These are phyloP conservation scores for Recurvomyces mirabilis DNA, from an alignment of 495 filamentous ascomycete genomes.

Conservation along the genomic window DNA sequence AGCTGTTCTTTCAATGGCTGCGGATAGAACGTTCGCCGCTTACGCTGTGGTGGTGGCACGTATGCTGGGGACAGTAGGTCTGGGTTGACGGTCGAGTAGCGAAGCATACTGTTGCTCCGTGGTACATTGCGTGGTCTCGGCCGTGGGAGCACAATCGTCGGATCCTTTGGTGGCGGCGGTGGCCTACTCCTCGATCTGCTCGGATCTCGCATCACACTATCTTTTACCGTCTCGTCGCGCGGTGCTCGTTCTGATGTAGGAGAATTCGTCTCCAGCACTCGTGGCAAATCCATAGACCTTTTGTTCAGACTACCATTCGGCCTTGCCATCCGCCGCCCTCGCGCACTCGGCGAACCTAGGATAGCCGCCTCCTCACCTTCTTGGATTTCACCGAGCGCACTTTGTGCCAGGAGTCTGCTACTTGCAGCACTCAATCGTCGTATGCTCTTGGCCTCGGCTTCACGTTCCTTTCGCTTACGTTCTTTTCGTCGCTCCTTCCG, in stretches of 20 bases:
- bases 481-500: constrained; percentile 77
- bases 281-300: constrained; percentile 56
- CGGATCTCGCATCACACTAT: not conserved
- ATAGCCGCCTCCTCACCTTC: constrained; percentile 49
- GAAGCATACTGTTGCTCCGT: constrained; percentile 58
- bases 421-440: constrained; percentile 78
- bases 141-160: not conserved
- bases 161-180: constrained; percentile 78
- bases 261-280: constrained; percentile 48
- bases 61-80: constrained; percentile 40
- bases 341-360: constrained; percentile 27
- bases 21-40: constrained; percentile 50
- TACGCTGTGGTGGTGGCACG: constrained; percentile 39
- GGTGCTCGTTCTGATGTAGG: constrained; percentile 29
- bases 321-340: constrained; percentile 29
- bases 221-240: not conserved
- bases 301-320: constrained; percentile 26
- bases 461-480: constrained; percentile 71
- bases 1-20: constrained; percentile 66
- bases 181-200: constrained; percentile 37
- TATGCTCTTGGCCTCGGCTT: constrained; percentile 67
- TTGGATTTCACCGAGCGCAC: constrained; percentile 54
- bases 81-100: constrained; percentile 63
- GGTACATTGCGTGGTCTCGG: constrained; percentile 4
- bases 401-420: constrained; percentile 65